phyloP scores from a whole-genome alignment of 768 basidiomycete species.

The Paxillus rubicundulus region DNA sequence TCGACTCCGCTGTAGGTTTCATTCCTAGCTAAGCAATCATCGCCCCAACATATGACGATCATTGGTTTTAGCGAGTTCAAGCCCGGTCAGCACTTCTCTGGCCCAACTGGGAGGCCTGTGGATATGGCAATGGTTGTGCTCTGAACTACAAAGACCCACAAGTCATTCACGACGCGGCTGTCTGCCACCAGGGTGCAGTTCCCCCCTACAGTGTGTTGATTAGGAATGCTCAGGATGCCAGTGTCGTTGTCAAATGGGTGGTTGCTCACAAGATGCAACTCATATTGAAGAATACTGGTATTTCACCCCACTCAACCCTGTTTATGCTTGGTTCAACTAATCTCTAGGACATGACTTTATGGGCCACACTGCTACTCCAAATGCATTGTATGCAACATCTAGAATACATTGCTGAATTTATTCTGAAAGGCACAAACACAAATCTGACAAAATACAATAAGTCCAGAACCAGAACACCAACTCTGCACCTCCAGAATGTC shows the following conservation, averaged over 20 bases:
- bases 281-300: slow-evolving; percentile 8
- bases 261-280: slow-evolving; percentile 1
- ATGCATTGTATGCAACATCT: not conserved
- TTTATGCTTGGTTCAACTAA: too few relatives aligned
- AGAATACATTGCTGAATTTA: not conserved
- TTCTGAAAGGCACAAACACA: not conserved
- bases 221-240: slow-evolving; percentile 3
- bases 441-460: too few relatives aligned
- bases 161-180: not conserved
- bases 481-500: too few relatives aligned
- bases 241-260: slow-evolving; percentile 3
- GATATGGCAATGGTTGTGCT: slow-evolving; percentile 4
- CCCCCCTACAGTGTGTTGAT: slow-evolving; percentile 6
- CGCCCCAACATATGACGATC: not conserved
- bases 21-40: not conserved
- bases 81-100: slow-evolving; percentile 1
- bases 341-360: not conserved
- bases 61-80: not conserved
- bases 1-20: not conserved
- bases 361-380: not conserved
- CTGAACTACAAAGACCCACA: slow-evolving; percentile 4
- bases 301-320: not conserved
- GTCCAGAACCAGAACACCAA: too few relatives aligned
- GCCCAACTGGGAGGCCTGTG: slow-evolving; percentile 8
- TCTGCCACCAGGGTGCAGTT: slow-evolving; percentile 4